A percentile compares a stretch with the other conserved stretches of the same genome.
These are phyloP conservation scores for Musa troglodytarum DNA, from an alignment of 176 grass and related monocot genomes.

Conservation along the genomic window DNA sequence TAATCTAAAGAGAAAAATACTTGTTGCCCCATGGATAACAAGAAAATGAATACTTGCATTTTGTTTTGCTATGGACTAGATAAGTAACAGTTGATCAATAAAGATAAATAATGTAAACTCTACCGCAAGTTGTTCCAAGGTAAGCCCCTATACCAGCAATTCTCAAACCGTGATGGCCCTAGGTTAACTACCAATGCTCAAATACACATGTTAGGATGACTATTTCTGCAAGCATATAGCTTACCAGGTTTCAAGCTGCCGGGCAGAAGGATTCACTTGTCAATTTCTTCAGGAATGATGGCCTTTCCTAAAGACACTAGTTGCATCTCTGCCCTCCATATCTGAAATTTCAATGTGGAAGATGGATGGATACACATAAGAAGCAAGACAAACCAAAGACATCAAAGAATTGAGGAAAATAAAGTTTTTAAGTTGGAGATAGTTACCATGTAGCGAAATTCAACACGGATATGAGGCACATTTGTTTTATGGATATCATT, in stretches of 20 bases:
- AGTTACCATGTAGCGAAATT: conserved; percentile 71
- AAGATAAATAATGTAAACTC: too few relatives aligned
- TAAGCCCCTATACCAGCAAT: too few relatives aligned
- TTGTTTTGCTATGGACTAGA: too few relatives aligned
- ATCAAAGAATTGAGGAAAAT: not conserved
- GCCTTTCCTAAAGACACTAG: conserved; percentile 50
- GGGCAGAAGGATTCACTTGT: conserved; percentile 36
- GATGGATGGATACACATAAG: not conserved
- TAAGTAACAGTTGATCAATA: too few relatives aligned
- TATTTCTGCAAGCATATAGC: not conserved
- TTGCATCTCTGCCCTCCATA: conserved; percentile 92
- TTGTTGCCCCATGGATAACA: too few relatives aligned
- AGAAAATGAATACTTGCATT: too few relatives aligned
- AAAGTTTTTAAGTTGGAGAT: not conserved
- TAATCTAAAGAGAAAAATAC: too few relatives aligned
- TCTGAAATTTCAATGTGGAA: conserved; percentile 24
- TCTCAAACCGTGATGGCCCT: too few relatives aligned
- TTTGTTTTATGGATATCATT: conserved; percentile 88
- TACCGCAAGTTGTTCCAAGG: too few relatives aligned
- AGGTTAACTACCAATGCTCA: not conserved
- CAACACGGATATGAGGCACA: conserved; percentile 82
- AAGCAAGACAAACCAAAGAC: not conserved
- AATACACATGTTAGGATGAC: not conserved
- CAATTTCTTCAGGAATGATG: conserved; percentile 42
- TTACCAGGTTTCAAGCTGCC: not conserved